Percentiles rank a stretch among this genome's conserved stretches.
Conservation (phyloP, 176 grass and related monocot species). For the Poa annua region DNA sequence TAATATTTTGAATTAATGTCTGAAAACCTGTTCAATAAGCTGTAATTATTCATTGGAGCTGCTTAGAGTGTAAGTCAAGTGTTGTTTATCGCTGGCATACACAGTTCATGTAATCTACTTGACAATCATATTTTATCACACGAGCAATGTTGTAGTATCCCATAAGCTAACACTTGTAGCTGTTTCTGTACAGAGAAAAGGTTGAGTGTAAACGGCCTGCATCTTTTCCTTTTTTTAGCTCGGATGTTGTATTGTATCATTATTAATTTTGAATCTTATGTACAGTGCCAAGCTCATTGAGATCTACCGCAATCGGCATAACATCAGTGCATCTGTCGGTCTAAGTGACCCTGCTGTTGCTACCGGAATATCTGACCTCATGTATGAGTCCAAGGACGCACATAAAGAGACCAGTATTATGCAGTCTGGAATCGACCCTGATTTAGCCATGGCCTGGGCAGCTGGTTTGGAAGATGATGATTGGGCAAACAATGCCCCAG, state of each 20-base stretch:
- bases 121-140: neutral
- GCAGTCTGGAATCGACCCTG: constrained; percentile 82
- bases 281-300: constrained; percentile 91
- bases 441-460: constrained; percentile 99
- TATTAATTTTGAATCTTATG: constrained; percentile 46
- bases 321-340: constrained; percentile 82
- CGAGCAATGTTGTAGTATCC: constrained; percentile 14
- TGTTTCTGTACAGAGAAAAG: constrained; percentile 6
- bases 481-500: constrained; percentile 86
- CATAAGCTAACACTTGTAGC: neutral
- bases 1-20: neutral
- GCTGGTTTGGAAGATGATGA: constrained; percentile 90
- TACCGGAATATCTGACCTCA: constrained; percentile 94
- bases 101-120: constrained; percentile 9
- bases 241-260: constrained; percentile 8
- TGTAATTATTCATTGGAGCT: neutral
- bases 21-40: constrained; percentile 19
- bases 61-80: neutral
- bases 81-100: neutral
- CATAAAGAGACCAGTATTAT: constrained; percentile 63
- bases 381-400: constrained; percentile 84
- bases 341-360: constrained; percentile 96
- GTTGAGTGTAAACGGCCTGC: constrained; percentile 26
- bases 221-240: constrained; percentile 14
- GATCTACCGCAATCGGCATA: constrained; percentile 95